Conservation (phyloP, 169 alveolate genomes). For the Theileria annulata region DNA sequence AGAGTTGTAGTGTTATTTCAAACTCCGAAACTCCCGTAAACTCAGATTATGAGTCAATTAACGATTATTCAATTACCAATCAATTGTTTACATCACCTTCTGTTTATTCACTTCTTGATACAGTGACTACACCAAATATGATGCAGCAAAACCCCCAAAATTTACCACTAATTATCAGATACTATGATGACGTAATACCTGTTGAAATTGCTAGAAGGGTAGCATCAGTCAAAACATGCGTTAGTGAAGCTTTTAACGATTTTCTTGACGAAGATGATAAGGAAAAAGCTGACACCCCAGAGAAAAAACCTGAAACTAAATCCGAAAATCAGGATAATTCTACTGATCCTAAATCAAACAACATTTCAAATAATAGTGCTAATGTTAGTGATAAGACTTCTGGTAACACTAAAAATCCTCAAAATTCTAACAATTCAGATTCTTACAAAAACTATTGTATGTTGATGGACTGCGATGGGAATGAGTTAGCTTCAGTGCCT, state of each 20-base stretch:
- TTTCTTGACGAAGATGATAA: slow-evolving; percentile 25
- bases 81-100: slow-evolving; percentile 3
- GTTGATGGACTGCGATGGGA: slow-evolving; percentile 43
- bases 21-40: slow-evolving; percentile 6
- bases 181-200: background rate
- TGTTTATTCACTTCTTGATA: background rate
- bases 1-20: background rate
- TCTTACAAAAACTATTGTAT: slow-evolving; percentile 53
- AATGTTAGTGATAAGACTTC: background rate
- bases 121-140: background rate
- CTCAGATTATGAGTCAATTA: slow-evolving; percentile 5
- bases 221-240: background rate
- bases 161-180: background rate
- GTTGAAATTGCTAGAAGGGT: slow-evolving; percentile 13
- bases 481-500: slow-evolving; percentile 57
- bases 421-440: background rate
- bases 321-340: background rate
- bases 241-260: background rate
- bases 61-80: background rate
- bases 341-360: too few relatives aligned
- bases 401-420: slow-evolving; percentile 18
- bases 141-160: background rate
- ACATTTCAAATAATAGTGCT: background rate
- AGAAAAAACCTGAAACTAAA: slow-evolving; percentile 2
- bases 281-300: slow-evolving; percentile 18